These are phyloP conservation scores for Oenanthe sinensis DNA, from an alignment of 129 eudicot genomes.

Conservation along the genomic window DNA sequence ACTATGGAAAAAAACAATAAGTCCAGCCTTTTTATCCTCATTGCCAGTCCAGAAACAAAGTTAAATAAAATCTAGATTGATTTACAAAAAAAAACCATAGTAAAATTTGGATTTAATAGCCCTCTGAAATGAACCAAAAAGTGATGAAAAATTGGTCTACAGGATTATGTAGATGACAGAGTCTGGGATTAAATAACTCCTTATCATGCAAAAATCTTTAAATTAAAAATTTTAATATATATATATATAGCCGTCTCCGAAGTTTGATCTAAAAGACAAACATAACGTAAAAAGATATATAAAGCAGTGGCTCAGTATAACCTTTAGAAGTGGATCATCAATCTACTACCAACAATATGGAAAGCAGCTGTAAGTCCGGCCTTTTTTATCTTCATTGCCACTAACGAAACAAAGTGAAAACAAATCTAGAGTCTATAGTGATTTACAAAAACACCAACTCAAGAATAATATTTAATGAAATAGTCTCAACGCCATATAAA, in stretches of 20 bases:
- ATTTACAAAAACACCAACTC: background rate
- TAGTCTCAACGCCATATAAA: background rate
- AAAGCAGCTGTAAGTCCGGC: constrained; percentile 70
- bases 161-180: background rate
- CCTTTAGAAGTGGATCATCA: constrained; percentile 45
- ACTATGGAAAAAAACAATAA: constrained; percentile 40
- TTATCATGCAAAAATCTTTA: background rate
- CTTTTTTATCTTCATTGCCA: constrained; percentile 63
- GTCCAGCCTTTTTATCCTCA: too few species aligned
- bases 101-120: background rate
- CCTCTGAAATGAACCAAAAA: background rate
- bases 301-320: constrained; percentile 35
- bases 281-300: background rate
- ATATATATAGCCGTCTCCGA: background rate
- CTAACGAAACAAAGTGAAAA: background rate
- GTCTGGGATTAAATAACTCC: background rate
- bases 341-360: constrained; percentile 50
- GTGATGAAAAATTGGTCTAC: background rate
- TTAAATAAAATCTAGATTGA: too few species aligned
- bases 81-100: background rate
- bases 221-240: background rate
- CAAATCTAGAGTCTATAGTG: background rate
- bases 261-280: background rate
- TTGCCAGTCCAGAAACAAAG: too few species aligned
- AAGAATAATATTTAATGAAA: background rate